Conservation (phyloP, 495 filamentous ascomycete genomes). For the Parathielavia appendiculata region DNA sequence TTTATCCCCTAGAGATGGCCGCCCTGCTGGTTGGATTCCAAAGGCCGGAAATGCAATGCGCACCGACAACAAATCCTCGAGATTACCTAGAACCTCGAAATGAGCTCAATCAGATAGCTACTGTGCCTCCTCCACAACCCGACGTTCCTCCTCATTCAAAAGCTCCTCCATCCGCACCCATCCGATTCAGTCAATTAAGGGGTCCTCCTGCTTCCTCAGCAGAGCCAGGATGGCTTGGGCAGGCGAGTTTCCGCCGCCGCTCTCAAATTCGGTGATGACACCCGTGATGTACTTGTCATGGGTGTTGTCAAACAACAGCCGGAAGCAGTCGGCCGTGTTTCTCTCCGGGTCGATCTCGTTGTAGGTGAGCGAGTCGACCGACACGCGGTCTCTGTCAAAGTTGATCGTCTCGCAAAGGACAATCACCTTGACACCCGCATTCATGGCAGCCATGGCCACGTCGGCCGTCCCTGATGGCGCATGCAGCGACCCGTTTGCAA, state of each 20-base stretch:
- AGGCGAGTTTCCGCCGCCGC: constrained; percentile 61
- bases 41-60: not conserved
- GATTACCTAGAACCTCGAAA: not conserved
- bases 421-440: constrained; percentile 69
- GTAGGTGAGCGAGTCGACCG: constrained; percentile 82
- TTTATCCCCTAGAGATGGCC: not conserved
- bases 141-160: not conserved
- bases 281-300: constrained; percentile 83
- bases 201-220: constrained; percentile 47
- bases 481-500: constrained; percentile 83
- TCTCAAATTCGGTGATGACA: constrained; percentile 78
- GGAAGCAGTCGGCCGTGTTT: constrained; percentile 57
- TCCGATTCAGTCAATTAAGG: constrained; percentile 33
- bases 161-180: not conserved
- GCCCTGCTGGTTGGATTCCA: constrained; percentile 2
- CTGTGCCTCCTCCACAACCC: not conserved
- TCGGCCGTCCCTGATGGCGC: constrained; percentile 82
- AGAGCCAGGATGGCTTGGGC: constrained; percentile 70
- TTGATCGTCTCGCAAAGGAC: constrained; percentile 94
- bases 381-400: constrained; percentile 78
- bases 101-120: constrained; percentile 1
- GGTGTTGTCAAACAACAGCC: constrained; percentile 91
- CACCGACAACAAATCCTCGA: not conserved
- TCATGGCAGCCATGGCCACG: constrained; percentile 80
- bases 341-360: constrained; percentile 76